Evolutionary conservation across 768 basidiomycete species (phyloP).

Genomic region (Steccherinum ochraceum): DNA sequence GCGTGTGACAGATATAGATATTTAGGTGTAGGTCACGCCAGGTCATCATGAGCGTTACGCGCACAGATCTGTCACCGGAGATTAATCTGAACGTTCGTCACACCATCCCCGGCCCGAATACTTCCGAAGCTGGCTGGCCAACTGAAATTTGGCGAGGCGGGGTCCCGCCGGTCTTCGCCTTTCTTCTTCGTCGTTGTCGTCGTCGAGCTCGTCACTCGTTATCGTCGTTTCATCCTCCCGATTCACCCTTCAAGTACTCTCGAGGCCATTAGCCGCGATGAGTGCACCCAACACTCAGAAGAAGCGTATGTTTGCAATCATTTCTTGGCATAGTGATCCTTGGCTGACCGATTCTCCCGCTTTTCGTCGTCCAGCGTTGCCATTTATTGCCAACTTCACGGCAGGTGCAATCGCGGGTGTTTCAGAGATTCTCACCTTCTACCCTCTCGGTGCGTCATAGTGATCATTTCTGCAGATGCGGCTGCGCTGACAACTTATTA

Average conservation of each 20-base stretch:
- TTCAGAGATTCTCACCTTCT: slow-evolving; percentile 78
- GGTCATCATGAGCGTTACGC: not conserved
- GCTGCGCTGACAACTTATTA: not conserved
- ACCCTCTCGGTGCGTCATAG: slow-evolving; percentile 80
- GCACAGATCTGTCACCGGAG: slow-evolving; percentile 3
- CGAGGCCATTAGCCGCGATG: too few species aligned
- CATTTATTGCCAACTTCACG: slow-evolving; percentile 84
- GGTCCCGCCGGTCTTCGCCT: too few species aligned
- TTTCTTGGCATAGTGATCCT: not conserved
- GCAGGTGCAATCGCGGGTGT: slow-evolving; percentile 96
- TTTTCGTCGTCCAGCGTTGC: slow-evolving; percentile 49
- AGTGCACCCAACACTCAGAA: slow-evolving; percentile 4
- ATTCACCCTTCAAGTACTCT: too few species aligned
- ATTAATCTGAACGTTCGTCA: too few species aligned
- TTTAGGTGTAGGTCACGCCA: not conserved
- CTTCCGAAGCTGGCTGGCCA: too few species aligned
- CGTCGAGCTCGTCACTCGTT: too few species aligned
- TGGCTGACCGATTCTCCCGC: not conserved
- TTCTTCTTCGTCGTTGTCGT: too few species aligned
- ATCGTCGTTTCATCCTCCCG: too few species aligned
- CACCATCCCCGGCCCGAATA: too few species aligned
- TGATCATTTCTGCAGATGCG: not conserved
- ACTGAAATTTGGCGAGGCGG: too few species aligned
- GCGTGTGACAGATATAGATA: too few species aligned
- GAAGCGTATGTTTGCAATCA: slow-evolving; percentile 4